Conservation (phyloP, 106 monocot genomes). For the Acorus gramineus region DNA sequence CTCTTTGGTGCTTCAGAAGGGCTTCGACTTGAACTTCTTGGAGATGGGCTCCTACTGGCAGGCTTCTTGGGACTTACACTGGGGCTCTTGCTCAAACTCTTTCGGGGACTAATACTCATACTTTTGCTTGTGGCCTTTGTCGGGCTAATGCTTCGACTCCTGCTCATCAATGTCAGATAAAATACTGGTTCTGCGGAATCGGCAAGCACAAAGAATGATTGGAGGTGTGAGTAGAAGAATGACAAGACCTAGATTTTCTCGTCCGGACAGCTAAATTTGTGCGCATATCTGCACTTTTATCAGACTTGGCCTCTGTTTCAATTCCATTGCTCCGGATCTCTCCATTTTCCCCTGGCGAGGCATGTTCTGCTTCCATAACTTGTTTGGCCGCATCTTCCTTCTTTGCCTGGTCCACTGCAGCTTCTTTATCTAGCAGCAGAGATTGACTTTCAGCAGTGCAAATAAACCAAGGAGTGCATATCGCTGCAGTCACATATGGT, state of each 20-base stretch:
- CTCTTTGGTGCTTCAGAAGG: slow-evolving; percentile 14
- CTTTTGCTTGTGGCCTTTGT: slow-evolving; percentile 51
- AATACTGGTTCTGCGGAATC: slow-evolving; percentile 13
- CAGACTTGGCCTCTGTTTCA: slow-evolving; percentile 27
- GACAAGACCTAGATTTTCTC: slow-evolving; percentile 60
- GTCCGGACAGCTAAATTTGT: slow-evolving; percentile 14
- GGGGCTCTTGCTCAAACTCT: slow-evolving; percentile 36
- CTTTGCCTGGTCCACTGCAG: slow-evolving; percentile 8
- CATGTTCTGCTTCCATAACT: slow-evolving; percentile 18
- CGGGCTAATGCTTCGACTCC: slow-evolving; percentile 56
- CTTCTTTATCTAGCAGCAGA: slow-evolving; percentile 18
- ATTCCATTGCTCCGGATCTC: slow-evolving; percentile 56
- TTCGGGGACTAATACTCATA: slow-evolving; percentile 67
- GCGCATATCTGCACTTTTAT: slow-evolving; percentile 19
- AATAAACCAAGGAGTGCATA: too few relatives aligned
- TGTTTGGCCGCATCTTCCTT: slow-evolving; percentile 17
- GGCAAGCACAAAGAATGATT: slow-evolving; percentile 20
- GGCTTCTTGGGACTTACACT: slow-evolving; percentile 16
- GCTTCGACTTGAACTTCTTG: slow-evolving; percentile 22
- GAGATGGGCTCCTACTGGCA: slow-evolving; percentile 25
- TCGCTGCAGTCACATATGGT: too few relatives aligned
- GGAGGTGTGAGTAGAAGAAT: slow-evolving; percentile 12
- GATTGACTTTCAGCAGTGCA: slow-evolving; percentile 19
- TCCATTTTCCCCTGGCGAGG: slow-evolving; percentile 43
- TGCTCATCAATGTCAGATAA: slow-evolving; percentile 47